phyloP scores from a whole-genome alignment of 768 basidiomycete species.

The Pisolithus albus region DNA sequence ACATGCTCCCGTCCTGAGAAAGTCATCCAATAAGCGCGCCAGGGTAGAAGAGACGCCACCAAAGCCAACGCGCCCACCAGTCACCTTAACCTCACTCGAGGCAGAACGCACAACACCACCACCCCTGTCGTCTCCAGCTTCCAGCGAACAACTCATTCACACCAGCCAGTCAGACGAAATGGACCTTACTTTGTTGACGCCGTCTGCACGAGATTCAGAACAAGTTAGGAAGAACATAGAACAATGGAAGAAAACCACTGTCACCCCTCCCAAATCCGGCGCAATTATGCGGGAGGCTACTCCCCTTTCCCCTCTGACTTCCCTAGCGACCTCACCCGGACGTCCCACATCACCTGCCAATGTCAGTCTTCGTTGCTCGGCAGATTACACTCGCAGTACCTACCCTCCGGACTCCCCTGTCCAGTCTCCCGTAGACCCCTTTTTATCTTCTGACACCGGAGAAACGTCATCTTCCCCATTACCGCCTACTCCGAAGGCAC shows the following conservation, averaged over 20 bases:
- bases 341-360: conserved; percentile 5
- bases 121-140: conserved; percentile 9
- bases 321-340: conserved; percentile 4
- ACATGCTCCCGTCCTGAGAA: conserved; percentile 10
- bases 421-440: conserved; percentile 8
- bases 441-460: conserved; percentile 20
- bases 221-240: conserved; percentile 34
- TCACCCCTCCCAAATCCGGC: conserved; percentile 11
- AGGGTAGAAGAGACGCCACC: conserved; percentile 12
- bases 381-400: conserved; percentile 3
- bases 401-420: conserved; percentile 11
- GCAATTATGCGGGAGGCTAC: conserved; percentile 15
- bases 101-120: conserved; percentile 31
- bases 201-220: conserved; percentile 20
- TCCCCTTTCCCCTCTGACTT: conserved; percentile 9
- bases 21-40: conserved; percentile 16
- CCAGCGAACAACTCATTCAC: conserved; percentile 37
- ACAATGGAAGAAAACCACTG: conserved; percentile 33
- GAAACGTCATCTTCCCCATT: conserved; percentile 10
- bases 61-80: conserved; percentile 2
- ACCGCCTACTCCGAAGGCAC: conserved; percentile 26
- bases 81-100: conserved; percentile 22
- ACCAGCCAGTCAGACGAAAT: conserved; percentile 66
- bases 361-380: conserved; percentile 5
- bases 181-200: conserved; percentile 38